Percentiles rank a stretch among this genome's conserved stretches.
Conservation (phyloP, 306 rosid species). For the Prunus mongolica region DNA sequence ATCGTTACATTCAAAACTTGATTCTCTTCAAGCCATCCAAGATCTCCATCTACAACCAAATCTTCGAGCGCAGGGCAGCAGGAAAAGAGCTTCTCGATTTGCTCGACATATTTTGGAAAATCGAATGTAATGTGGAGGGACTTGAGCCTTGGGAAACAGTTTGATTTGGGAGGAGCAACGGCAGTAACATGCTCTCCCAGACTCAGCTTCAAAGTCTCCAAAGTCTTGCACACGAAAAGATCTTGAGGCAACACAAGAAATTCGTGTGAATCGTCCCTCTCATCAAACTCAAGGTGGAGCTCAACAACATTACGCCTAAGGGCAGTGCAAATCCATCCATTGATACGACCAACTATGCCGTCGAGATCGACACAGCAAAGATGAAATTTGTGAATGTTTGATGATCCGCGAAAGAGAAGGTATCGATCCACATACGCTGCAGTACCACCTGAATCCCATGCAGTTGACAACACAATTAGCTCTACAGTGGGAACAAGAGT, state of each 20-base stretch:
- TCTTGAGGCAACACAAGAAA: neutral
- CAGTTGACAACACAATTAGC: neutral
- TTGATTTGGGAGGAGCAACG: neutral
- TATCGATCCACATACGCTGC: neutral
- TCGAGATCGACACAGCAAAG: neutral
- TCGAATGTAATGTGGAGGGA: neutral
- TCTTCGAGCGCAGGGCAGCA: constrained; percentile 1
- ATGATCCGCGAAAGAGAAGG: neutral
- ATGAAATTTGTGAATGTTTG: neutral
- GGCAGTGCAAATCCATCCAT: constrained; percentile 4
- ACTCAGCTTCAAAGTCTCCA: neutral
- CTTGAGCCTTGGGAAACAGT: neutral
- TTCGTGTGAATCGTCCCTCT: neutral
- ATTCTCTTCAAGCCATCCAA: no score
- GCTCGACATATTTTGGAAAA: no score
- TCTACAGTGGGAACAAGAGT: neutral
- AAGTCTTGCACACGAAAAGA: neutral
- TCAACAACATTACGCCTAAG: neutral
- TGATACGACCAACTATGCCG: neutral
- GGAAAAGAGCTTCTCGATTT: neutral
- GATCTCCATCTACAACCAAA: neutral
- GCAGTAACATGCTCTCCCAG: neutral
- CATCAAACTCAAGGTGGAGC: neutral
- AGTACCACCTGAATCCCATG: no score
- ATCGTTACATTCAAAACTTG: neutral